Conservation (phyloP, 768 basidiomycete species). For the Trametes punicea region DNA sequence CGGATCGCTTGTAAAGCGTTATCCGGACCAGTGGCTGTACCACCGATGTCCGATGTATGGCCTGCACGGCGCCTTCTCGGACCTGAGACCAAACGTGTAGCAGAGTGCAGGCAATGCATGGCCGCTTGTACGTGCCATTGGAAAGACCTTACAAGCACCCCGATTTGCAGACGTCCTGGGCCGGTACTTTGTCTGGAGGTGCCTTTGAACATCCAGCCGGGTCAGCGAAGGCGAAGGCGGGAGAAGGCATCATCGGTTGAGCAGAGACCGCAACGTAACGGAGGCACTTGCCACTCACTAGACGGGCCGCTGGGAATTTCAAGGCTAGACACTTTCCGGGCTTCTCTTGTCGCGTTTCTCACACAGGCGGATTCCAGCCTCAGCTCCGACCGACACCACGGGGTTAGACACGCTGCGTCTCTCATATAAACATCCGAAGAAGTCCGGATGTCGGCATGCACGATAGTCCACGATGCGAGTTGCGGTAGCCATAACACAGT, state of each 20-base stretch:
- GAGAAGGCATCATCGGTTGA: too few relatives aligned
- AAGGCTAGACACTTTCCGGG: neutral
- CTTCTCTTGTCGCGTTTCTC: neutral
- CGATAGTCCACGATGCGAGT: conserved; percentile 9
- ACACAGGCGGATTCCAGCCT: conserved; percentile 11
- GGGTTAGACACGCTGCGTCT: neutral
- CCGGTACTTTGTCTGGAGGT: too few relatives aligned
- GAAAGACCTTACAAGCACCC: too few relatives aligned
- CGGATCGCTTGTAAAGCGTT: neutral
- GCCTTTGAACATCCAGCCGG: too few relatives aligned
- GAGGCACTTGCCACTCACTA: neutral
- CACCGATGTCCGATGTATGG: conserved; percentile 1
- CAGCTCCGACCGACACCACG: conserved; percentile 8
- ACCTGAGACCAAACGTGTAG: conserved; percentile 2
- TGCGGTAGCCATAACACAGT: conserved; percentile 11
- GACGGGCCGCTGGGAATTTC: neutral
- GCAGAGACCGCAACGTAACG: too few relatives aligned
- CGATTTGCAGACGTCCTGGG: too few relatives aligned
- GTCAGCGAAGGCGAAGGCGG: too few relatives aligned
- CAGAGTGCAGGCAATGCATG: neutral
- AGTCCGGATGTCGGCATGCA: conserved; percentile 6
- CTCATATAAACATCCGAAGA: neutral
- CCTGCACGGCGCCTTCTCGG: neutral
- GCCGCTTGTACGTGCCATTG: neutral
- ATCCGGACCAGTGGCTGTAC: neutral